Evolutionary conservation across 441 rosid species (phyloP), one percentile per base, ranked within the genome.

Genomic region (Aleurites moluccanus): DNA sequence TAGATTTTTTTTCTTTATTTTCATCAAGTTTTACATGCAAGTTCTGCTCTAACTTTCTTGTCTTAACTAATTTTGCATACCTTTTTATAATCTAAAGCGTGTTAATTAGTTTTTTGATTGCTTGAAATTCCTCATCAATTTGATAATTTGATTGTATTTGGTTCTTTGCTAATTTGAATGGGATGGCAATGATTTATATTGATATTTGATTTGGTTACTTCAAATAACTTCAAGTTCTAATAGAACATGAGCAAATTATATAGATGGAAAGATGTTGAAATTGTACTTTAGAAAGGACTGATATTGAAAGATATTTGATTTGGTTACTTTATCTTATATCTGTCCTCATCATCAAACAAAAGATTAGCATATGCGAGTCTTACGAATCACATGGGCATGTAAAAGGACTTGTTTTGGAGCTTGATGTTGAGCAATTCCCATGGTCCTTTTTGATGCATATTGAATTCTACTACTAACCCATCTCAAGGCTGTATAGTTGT

Each of bases 191-290:
- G 77, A 75, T 38, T 61, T 77, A 76, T 75, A 70, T 79, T 78
- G 74, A 73, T 79, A 61, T 78, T 69, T 80, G 67, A 47, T 80
- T 67, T 79, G 53, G 63, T 56, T 67, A 4, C 66, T 83, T 77
- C 77, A 79, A 69, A 71, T 63, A 63, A 72, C 75, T 78, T 85
- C 92, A 86, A 89, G 91, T 88, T 86, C 86, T 91, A 77, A 88
- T 76, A 73, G 40, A 78, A 67, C 84, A 77, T 74, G 74, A 75
- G 73, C 67, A 50, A 40, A 63, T 68, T 69, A 50, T 72, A 61
- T 65, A 21, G 44, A 71, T n/a, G 49, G 69, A 64, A 72, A 68
- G 80, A 75, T 47, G 66, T 68, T 62, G 27, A 80, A 77, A 55
- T 14, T 76, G 71, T 50, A 40, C 81, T 81, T 88, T 45, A 81